phyloP scores from a whole-genome alignment of 1,284 basidiomycete species.

The Sparassis latifolia region DNA sequence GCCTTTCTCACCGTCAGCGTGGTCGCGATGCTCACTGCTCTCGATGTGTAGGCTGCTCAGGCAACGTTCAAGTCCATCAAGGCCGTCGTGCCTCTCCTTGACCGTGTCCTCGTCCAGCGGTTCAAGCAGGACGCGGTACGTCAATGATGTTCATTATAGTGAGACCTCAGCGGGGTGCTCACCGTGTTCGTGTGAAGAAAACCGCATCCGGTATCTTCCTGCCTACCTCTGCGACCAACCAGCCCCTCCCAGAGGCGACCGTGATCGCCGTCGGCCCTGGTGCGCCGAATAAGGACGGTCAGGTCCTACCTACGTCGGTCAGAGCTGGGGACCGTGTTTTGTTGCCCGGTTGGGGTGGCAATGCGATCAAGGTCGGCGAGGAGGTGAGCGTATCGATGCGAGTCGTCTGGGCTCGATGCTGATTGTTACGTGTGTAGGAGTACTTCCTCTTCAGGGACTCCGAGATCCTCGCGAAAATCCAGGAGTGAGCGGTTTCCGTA shows the following conservation, averaged over 20 bases:
- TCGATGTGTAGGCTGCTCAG: conserved; percentile 49
- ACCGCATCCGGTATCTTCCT: conserved; percentile 93
- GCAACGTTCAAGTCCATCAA: conserved; percentile 94
- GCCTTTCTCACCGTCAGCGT: background rate
- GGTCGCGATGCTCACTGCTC: background rate
- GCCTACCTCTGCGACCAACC: conserved; percentile 78
- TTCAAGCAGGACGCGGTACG: conserved; percentile 90
- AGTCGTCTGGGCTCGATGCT: background rate
- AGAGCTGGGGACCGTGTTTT: conserved; percentile 90
- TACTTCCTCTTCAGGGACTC: conserved; percentile 93
- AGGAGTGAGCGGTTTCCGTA: conserved; percentile 50
- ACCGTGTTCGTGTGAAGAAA: conserved; percentile 52
- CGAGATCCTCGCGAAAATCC: conserved; percentile 96
- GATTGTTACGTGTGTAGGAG: conserved; percentile 50
- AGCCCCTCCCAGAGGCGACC: conserved; percentile 90
- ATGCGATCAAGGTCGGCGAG: conserved; percentile 93
- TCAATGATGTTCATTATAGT: conserved; percentile 7
- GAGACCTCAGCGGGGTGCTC: too few relatives aligned
- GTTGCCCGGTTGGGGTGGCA: conserved; percentile 94
- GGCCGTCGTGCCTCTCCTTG: conserved; percentile 86
- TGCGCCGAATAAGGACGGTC: conserved; percentile 81
- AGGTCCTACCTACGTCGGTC: conserved; percentile 73
- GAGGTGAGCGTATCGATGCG: conserved; percentile 48
- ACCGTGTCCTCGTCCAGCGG: conserved; percentile 95
- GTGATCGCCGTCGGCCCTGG: conserved; percentile 96